A percentile compares a stretch with the other conserved stretches of the same genome.
These are phyloP conservation scores for Ophiosphaerella narmari DNA, from an alignment of 2,329 filamentous ascomycete species.

Conservation along the genomic window DNA sequence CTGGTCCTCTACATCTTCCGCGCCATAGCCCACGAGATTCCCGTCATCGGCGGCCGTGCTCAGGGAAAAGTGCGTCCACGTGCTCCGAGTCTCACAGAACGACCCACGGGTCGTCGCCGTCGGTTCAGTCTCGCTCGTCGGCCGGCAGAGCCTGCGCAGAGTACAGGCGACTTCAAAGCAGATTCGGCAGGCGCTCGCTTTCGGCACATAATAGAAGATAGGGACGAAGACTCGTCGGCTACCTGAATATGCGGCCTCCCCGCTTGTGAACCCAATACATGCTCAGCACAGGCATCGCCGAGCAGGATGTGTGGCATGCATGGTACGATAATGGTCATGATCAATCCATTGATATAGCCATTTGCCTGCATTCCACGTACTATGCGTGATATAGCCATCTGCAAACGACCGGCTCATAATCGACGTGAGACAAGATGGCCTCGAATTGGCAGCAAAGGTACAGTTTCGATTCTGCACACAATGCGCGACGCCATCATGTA, in stretches of 20 bases:
- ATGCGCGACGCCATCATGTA: too few species aligned
- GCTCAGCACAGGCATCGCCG: background rate
- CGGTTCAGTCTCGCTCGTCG: conserved; percentile 50
- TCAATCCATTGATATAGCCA: background rate
- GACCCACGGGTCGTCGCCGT: conserved; percentile 56
- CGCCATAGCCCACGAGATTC: conserved; percentile 62
- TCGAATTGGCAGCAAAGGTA: too few species aligned
- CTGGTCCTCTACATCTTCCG: conserved; percentile 65
- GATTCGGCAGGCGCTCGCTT: conserved; percentile 33
- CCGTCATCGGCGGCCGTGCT: conserved; percentile 64
- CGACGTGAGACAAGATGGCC: too few species aligned
- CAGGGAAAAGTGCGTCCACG: conserved; percentile 63
- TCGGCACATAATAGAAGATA: conserved; percentile 29
- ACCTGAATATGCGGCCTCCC: background rate
- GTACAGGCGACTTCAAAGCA: conserved; percentile 21
- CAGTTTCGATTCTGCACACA: too few species aligned
- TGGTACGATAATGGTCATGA: background rate
- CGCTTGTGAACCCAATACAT: background rate
- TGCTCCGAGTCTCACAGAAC: conserved; percentile 64
- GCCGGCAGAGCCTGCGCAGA: conserved; percentile 22
- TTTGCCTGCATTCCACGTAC: too few species aligned
- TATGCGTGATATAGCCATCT: too few species aligned
- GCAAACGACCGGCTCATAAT: too few species aligned
- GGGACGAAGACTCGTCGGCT: conserved; percentile 8
- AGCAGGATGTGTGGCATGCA: background rate